Evolutionary conservation across 1,284 basidiomycete species (phyloP), one percentile per base, ranked within the genome.

Genomic region (Sporisorium scitamineum): DNA sequence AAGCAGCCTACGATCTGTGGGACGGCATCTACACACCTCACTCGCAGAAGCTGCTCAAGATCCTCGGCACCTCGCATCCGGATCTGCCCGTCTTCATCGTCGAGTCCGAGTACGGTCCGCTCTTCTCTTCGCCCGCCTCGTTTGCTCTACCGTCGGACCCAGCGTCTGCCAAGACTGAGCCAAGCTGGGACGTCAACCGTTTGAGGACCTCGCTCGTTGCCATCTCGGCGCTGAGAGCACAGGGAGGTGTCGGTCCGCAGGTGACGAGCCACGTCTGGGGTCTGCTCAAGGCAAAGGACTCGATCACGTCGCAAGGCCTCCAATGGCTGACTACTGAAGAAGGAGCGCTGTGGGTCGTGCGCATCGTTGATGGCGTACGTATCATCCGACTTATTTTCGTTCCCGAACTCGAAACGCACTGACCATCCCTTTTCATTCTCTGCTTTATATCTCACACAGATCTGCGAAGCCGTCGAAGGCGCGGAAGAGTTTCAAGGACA

Each of bases 251-350:
- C 61, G 94, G 91, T 18, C 94, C 95, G 9, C 96, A 98, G 85
- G 89, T 97, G 62, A 92, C 89, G 11, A 93, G 92, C 83, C 96
- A 99, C 85, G 92, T 95, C 48, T 97, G 94, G 86, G 96, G 96
- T 20, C 89, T 99, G 80, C 90, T 95, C 76, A 95, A 95, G 85
- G 93, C 93, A 5, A 62, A 58, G 32, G 68, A 73, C 20, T 70
- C 73, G 47, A 78, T 79, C 41, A 77, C 42, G 68, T 86, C 7
- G 14, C 92, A 90, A 79, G 94, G 95, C 80, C 70, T 80, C 52
- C 76, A 82, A 32, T 99, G 93, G 92, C 89, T 99, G 37, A 89
- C 91, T 26, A 92, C 90, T 55, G 94, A 97, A 84, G 93, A 95
- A 85, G 96, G 96, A 34, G 91, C 93, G 29, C 90, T 92, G 86